phyloP scores from a whole-genome alignment of 2,329 filamentous ascomycete species.

The Penicillium sp. region DNA sequence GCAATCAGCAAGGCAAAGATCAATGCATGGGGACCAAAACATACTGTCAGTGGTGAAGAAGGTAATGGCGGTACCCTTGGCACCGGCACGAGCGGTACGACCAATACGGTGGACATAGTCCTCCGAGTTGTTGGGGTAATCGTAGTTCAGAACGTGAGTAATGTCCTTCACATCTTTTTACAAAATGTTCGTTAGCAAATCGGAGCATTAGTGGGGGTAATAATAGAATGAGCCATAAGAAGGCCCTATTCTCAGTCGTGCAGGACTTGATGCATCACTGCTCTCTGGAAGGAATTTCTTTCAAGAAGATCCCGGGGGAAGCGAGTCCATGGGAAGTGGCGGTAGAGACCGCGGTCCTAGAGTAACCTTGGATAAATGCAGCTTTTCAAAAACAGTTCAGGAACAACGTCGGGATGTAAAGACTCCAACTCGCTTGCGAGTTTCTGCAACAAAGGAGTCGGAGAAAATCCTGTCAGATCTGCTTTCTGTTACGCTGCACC shows the following conservation, averaged over 20 bases:
- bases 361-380: conserved; percentile 68
- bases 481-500: conserved; percentile 70
- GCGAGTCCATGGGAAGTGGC: conserved; percentile 53
- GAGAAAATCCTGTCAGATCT: conserved; percentile 59
- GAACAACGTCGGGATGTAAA: conserved; percentile 46
- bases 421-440: conserved; percentile 75
- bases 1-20: neutral
- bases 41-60: conserved; percentile 99
- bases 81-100: conserved; percentile 72
- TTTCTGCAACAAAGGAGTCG: conserved; percentile 63
- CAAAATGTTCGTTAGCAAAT: conserved; percentile 72
- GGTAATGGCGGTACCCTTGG: conserved; percentile 93
- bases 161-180: conserved; percentile 98
- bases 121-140: conserved; percentile 92
- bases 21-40: conserved; percentile 42
- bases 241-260: conserved; percentile 59
- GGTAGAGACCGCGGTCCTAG: conserved; percentile 62
- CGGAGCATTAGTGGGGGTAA: conserved; percentile 50
- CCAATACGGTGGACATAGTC: conserved; percentile 70
- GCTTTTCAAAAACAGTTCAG: conserved; percentile 66
- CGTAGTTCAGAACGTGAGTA: conserved; percentile 99
- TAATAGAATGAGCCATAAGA: conserved; percentile 43
- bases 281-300: conserved; percentile 52
- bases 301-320: conserved; percentile 45
- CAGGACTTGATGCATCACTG: conserved; percentile 62